Evolutionary conservation across 176 grass and related monocot genomes (phyloP).

Genomic region (Aegilops bicornis): DNA sequence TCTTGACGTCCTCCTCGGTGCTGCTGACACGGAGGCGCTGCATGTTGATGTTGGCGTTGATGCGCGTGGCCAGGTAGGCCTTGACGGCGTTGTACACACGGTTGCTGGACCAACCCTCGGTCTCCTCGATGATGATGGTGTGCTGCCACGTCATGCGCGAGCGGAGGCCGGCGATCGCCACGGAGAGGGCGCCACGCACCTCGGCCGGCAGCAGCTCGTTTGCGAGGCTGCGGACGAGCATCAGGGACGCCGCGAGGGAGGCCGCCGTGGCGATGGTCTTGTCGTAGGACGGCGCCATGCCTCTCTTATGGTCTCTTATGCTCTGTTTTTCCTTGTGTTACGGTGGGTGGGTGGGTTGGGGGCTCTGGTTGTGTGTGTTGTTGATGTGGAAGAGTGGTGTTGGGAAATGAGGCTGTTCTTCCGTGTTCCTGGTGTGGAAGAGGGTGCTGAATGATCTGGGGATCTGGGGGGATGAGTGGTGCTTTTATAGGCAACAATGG

Average conservation of each 20-base stretch:
- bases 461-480: background rate
- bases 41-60: constrained; percentile 25
- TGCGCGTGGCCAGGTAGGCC: constrained; percentile 38
- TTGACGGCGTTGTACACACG: constrained; percentile 24
- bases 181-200: constrained; percentile 21
- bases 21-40: constrained; percentile 28
- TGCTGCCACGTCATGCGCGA: constrained; percentile 31
- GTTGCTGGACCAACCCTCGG: constrained; percentile 41
- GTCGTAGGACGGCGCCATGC: constrained; percentile 46
- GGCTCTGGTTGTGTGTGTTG: background rate
- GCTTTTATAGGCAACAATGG: background rate
- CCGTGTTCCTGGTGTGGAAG: constrained; percentile 10
- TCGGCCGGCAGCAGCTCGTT: constrained; percentile 52
- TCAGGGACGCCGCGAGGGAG: constrained; percentile 37
- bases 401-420: no score
- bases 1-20: background rate
- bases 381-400: no score
- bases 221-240: constrained; percentile 43
- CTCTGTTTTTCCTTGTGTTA: background rate
- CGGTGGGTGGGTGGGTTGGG: background rate
- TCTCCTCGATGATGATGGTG: constrained; percentile 61
- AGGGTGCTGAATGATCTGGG: background rate
- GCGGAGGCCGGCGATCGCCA: constrained; percentile 31
- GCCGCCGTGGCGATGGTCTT: constrained; percentile 47
- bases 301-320: background rate